Evolutionary conservation across 176 grass and related monocot genomes (phyloP), one percentile per base, ranked within the genome.

Genomic region (Lolium rigidum): DNA sequence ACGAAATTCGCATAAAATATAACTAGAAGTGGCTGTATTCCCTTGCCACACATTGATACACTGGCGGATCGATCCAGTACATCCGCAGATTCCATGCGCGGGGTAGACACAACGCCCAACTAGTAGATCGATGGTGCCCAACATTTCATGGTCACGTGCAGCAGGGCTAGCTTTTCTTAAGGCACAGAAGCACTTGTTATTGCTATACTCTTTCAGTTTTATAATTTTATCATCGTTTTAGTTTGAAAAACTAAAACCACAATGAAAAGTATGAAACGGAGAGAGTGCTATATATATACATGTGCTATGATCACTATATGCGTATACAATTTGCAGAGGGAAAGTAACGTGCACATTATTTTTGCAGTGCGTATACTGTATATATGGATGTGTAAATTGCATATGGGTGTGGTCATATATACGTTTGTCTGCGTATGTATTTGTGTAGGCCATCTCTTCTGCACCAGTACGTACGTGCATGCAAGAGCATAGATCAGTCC

Each of bases 41-140:
- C 56, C 74, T 84, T 84, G 55, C 70, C 55, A 61, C 39, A 74
- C 35, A 3, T 60, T 83, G 9, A 57, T 72, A 46, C 35, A 55
- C 5, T 63, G 43, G 13, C 9, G 14, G 52, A 43, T 41, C 20
- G 56, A 72, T 55, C 52, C 67, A 44, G 57, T 84, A 48, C 52
- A 44, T 3, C 31, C 31, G 31, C 31, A 35, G 31, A 35, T 35
- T 35, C 31, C 31, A 35, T 35, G 31, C 31, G 31, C 31, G 2
- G 31, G 31, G 31, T 18, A 24, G 46, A 5, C 16, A 51, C 31
- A 9, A 58, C 26, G 63, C 41, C 41, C 41, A 44, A 44, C 41
- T 44, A 44, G 41, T 44, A 44, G 6, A 8, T 7, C 5, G 41
- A 21, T 37, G 10, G 61, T 12, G 22, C 61, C 24, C 61, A 64